Conservation (phyloP, 768 basidiomycete genomes). For the Trametes gibbosa region DNA sequence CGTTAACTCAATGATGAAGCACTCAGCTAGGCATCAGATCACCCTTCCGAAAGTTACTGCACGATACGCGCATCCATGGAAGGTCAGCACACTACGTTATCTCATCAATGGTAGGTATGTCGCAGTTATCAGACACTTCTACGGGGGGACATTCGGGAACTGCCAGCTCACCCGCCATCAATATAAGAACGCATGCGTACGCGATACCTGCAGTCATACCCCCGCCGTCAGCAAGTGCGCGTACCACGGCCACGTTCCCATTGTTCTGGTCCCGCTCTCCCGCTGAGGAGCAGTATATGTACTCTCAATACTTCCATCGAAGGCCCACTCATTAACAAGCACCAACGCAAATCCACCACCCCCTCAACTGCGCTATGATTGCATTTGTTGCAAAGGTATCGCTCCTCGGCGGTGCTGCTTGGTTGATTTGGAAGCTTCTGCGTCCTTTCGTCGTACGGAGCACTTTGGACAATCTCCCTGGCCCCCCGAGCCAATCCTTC, state of each 20-base stretch:
- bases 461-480: conserved; percentile 19
- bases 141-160: no score
- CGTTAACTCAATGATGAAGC: no score
- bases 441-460: not conserved
- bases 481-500: conserved; percentile 16
- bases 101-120: no score
- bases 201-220: not conserved
- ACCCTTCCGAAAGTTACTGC: no score
- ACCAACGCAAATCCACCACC: not conserved
- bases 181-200: not conserved
- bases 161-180: not conserved
- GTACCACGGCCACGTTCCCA: not conserved
- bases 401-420: not conserved
- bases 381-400: not conserved
- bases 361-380: not conserved
- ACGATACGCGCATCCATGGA: no score
- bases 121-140: no score
- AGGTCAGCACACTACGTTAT: no score
- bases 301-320: not conserved
- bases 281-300: not conserved
- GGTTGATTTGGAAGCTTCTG: conserved; percentile 15
- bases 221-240: not conserved
- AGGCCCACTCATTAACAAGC: no score
- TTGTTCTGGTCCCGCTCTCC: not conserved
- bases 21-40: no score